Base-by-base conservation (phyloP, 805 yeast genomes). In the Cyberlindnera mrakii region DNA sequence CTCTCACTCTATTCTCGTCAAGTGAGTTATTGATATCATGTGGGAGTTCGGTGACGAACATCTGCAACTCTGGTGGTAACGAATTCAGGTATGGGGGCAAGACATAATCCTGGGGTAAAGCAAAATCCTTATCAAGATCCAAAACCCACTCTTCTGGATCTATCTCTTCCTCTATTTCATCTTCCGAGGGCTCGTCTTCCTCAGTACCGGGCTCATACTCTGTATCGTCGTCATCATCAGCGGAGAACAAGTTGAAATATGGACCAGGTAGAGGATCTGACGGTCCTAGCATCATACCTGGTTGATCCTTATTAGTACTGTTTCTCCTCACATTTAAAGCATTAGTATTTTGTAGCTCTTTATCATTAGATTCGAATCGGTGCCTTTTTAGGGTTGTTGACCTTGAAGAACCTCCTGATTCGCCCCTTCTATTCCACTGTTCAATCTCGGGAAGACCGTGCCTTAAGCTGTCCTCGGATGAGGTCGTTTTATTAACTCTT, bases 191-290 rank as follows among this genome's bases (percentile, higher is more conserved):
- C 2, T 31, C 43, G 6, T 33, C 47, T 5, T 37, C 46, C 11
- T 37, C 48, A 10, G 35, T 44, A 15, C 34, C 44, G 10, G 45
- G 46, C 9, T 48, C 48, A 23, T 45, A 43, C 29, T 48, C 52
- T 5, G 47, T 44, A 27, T 46, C 49, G 15, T 42, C 49, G 20
- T 43, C 46, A 18, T 43, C 48, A 16, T n/a, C 35, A 10, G 11
- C 31, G 20, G 35, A 17, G 34, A 37, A 30, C 17, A 39, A 11
- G 35, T 41, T 35, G 29, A 30, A 37, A 23, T 15, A 36, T 5
- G 44, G 40, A 17, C 40, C 40, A 20, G 39, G 39, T 18, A 41
- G 25, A 6, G 38, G 35, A 7, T 35, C 39, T 14, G 38, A 32
- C 5, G 44, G 36, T 13, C 35, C 35, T 20, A 32, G n/a, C 20